Evolutionary conservation across 352 stramenopile species (phyloP).

Genomic region (Globisporangium polare): DNA sequence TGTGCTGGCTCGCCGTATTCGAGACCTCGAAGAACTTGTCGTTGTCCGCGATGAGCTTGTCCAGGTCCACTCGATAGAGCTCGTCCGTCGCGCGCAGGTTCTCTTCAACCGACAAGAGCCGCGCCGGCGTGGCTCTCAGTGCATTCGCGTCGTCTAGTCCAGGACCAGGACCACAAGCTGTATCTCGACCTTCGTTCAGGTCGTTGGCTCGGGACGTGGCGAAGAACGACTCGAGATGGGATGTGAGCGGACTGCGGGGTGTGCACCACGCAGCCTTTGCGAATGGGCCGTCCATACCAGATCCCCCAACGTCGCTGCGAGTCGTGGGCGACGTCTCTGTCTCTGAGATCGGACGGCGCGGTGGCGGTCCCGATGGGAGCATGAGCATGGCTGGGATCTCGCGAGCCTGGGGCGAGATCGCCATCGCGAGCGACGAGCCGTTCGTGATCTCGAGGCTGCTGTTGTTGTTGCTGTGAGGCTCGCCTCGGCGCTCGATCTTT

Average conservation of each 20-base stretch:
- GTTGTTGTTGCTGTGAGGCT: constrained; percentile 9
- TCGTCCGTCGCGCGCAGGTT: constrained; percentile 35
- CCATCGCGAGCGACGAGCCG: constrained; percentile 11
- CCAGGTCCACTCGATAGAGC: constrained; percentile 49
- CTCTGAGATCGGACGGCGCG: background rate
- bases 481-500: constrained; percentile 26
- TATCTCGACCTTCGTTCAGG: background rate
- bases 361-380: constrained; percentile 10
- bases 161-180: background rate
- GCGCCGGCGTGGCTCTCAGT: constrained; percentile 23
- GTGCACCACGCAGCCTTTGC: constrained; percentile 58
- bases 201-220: background rate
- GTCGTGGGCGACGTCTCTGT: constrained; percentile 35
- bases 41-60: constrained; percentile 33
- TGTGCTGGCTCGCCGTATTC: constrained; percentile 39
- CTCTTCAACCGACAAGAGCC: constrained; percentile 43
- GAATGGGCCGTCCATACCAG: constrained; percentile 15
- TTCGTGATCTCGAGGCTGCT: constrained; percentile 12
- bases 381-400: constrained; percentile 18
- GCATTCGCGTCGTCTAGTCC: background rate
- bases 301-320: constrained; percentile 14
- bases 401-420: constrained; percentile 27
- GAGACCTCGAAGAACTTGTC: constrained; percentile 67
- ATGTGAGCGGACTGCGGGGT: constrained; percentile 31
- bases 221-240: constrained; percentile 40